Evolutionary conservation across 345 rosid species (phyloP).

Genomic region (Boechera divaricarpa): DNA sequence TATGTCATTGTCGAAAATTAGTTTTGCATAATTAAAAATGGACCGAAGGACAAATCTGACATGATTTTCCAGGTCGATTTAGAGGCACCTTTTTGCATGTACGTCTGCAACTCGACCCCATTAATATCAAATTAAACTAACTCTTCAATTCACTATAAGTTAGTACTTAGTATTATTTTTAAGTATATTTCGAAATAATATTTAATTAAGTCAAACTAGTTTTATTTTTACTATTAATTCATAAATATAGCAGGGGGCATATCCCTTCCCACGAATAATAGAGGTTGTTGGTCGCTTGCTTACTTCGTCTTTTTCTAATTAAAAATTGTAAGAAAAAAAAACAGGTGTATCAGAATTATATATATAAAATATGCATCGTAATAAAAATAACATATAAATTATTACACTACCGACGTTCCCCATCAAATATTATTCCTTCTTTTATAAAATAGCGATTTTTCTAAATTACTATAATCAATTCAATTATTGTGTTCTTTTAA

Average conservation of each 20-base stretch:
- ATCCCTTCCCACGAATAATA: slow-evolving; percentile 28
- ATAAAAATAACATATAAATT: not conserved
- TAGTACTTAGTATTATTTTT: not conserved
- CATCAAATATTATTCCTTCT: not conserved
- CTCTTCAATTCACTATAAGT: not conserved
- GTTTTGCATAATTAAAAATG: slow-evolving; percentile 12
- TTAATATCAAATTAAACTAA: slow-evolving; percentile 16
- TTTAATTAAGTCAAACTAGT: slow-evolving; percentile 15
- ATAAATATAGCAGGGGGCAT: slow-evolving; percentile 25
- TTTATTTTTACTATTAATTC: slow-evolving; percentile 3
- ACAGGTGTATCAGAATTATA: not conserved
- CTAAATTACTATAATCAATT: not conserved
- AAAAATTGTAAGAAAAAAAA: not conserved
- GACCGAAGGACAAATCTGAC: slow-evolving; percentile 24
- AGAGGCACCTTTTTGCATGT: slow-evolving; percentile 38
- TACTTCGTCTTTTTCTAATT: not conserved
- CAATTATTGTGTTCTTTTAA: not conserved
- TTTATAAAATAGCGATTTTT: not conserved
- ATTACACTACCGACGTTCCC: not conserved
- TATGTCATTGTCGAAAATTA: slow-evolving; percentile 25
- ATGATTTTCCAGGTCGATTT: slow-evolving; percentile 36
- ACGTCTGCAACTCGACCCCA: slow-evolving; percentile 28
- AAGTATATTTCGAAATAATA: not conserved
- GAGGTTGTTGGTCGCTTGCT: slow-evolving; percentile 39
- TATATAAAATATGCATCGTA: not conserved